These are phyloP conservation scores for Plantago elongata DNA, from an alignment of 257 asterid species.

Conservation along the genomic window DNA sequence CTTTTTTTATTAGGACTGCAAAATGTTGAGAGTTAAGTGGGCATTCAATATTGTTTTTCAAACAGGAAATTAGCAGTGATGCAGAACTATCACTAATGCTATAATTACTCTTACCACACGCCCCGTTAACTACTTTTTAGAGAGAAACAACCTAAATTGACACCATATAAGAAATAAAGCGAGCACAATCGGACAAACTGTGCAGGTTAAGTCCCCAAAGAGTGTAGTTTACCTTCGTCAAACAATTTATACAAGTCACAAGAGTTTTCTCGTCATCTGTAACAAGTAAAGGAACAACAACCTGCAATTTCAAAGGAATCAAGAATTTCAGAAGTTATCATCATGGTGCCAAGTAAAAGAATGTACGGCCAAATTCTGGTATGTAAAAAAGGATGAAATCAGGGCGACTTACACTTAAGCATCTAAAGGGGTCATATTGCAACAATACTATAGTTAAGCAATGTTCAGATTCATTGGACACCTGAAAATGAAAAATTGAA, in stretches of 20 bases:
- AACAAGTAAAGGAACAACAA: constrained; percentile 87
- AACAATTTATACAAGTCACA: constrained; percentile 92
- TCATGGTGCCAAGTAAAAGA: neutral
- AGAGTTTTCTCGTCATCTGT: constrained; percentile 97
- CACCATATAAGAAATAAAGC: too few species aligned
- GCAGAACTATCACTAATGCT: too few species aligned
- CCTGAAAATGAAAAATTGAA: constrained; percentile 39
- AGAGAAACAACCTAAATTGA: too few species aligned
- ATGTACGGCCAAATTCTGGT: constrained; percentile 4
- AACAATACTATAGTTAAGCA: constrained; percentile 77
- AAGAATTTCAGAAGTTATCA: neutral
- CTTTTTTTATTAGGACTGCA: neutral
- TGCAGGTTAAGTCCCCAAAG: too few species aligned
- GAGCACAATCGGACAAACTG: too few species aligned
- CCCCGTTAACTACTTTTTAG: too few species aligned
- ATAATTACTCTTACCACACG: too few species aligned
- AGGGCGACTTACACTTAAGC: constrained; percentile 69
- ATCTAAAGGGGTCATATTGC: constrained; percentile 85
- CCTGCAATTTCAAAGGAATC: constrained; percentile 40
- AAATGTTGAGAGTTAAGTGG: neutral
- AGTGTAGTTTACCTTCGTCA: constrained; percentile 68
- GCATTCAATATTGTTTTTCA: too few species aligned
- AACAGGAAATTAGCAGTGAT: too few species aligned
- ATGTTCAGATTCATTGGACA: constrained; percentile 81
- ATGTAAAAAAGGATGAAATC: neutral